Base-by-base conservation (phyloP, 257 asterid genomes). In the Leonotis leonurus region DNA sequence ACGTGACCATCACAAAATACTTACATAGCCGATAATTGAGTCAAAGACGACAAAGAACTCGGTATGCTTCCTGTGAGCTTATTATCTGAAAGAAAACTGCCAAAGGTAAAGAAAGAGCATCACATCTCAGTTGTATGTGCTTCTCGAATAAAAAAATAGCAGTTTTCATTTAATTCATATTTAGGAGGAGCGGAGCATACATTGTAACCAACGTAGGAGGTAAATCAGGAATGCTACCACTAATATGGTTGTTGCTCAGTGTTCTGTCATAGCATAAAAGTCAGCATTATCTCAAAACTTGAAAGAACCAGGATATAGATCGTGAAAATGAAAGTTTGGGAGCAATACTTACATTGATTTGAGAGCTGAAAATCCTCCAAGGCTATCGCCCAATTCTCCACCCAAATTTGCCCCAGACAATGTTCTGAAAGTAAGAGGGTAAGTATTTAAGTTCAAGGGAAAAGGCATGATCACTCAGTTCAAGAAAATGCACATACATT, bases 41-140 rank as follows among this genome's bases (percentile, higher is more conserved):
- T 74, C 59, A 93, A 78, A 63, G 82, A 77, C 37, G 96, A 80
- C 66, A 93, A 73, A 27, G 97, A 81, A 85, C 56, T 71, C 14
- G 99, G 97, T 72, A 93, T 89, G 67, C 58, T 83, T 70, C 99
- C 97, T 0, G 81, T 79, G 44, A 93, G 81, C 77, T 77, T 73
- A 60, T 93, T 93, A 81, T 80, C 94, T 74, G 99, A 80, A 80
- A 93, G 95, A 78, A 93, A 93, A 80, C 99, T 93, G 97, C 73
- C 80, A 81, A 66, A 77, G n/a, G 82, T 81, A 80, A 82, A 83
- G 65, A 76, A 76, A 74, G 33, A 76, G 65, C 20, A 80, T 83
- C 86, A 81, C 32, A 53, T 60, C 72, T 70, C 33, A 51, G 77
- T 74, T 69, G 20, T 41, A 46, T 33, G 51, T 30, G 44, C 69